phyloP scores from a whole-genome alignment of 176 grass and related monocot species.

The Bothriochloa decipiens region DNA sequence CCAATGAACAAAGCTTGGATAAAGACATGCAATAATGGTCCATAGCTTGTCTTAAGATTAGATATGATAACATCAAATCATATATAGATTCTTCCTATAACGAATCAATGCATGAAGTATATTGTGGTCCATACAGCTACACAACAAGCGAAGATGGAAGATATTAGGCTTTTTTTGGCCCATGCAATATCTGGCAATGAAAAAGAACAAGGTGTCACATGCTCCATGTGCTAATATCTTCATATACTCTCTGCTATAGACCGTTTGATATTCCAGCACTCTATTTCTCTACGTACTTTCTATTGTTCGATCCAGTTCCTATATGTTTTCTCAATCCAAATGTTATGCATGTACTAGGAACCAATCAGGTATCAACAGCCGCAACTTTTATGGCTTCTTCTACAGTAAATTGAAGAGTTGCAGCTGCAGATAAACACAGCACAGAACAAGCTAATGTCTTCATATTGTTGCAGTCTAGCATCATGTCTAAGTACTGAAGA shows the following conservation, averaged over 20 bases:
- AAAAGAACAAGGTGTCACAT: neutral
- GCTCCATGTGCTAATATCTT: neutral
- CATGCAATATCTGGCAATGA: neutral
- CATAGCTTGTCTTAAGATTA: neutral
- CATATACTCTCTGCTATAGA: neutral
- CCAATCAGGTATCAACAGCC: too few relatives aligned
- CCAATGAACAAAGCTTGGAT: neutral
- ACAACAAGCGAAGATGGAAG: neutral
- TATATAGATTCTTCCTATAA: constrained; percentile 10
- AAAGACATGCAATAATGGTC: neutral
- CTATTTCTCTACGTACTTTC: neutral
- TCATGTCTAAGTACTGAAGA: too few relatives aligned
- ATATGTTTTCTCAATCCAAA: too few relatives aligned
- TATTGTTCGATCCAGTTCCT: neutral
- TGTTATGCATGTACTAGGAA: too few relatives aligned
- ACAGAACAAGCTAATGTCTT: too few relatives aligned
- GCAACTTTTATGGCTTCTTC: too few relatives aligned
- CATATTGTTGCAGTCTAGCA: too few relatives aligned
- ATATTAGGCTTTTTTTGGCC: neutral
- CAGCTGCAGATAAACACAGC: too few relatives aligned
- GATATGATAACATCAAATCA: constrained; percentile 17
- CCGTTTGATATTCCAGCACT: neutral
- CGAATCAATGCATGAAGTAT: constrained; percentile 35
- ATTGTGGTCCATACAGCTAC: constrained; percentile 17
- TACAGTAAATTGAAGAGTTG: too few relatives aligned